Evolutionary conservation across 2,329 filamentous ascomycete species (phyloP).

Genomic region (Metarhizium humberi): DNA sequence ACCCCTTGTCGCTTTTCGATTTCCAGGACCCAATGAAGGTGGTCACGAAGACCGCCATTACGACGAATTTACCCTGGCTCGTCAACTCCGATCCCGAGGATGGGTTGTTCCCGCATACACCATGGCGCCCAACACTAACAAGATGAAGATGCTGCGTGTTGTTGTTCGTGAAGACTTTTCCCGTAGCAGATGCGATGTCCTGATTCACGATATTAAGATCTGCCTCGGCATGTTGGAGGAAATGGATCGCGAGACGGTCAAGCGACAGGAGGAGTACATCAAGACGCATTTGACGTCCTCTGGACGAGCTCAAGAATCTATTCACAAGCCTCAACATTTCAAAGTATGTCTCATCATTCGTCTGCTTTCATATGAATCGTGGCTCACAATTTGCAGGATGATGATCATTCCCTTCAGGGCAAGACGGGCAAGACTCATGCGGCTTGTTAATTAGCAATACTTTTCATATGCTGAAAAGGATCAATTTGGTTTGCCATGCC

Average conservation of each 20-base stretch:
- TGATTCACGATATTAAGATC: constrained; percentile 71
- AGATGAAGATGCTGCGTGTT: constrained; percentile 83
- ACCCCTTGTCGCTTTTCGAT: constrained; percentile 82
- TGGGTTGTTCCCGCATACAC: constrained; percentile 97
- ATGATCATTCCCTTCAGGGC: constrained; percentile 80
- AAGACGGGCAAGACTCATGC: constrained; percentile 87
- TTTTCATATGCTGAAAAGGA: constrained; percentile 2
- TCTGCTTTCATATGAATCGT: not conserved
- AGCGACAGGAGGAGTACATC: constrained; percentile 60
- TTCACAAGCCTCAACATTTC: constrained; percentile 29
- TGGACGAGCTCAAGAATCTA: constrained; percentile 44
- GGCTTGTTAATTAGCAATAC: constrained; percentile 51
- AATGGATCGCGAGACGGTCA: constrained; percentile 64
- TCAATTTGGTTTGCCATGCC: not conserved
- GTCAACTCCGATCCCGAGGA: constrained; percentile 74
- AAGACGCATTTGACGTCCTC: constrained; percentile 43
- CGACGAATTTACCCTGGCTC: constrained; percentile 72
- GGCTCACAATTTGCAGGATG: constrained; percentile 38
- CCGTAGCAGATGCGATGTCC: constrained; percentile 66
- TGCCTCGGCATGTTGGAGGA: constrained; percentile 61
- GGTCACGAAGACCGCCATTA: constrained; percentile 46
- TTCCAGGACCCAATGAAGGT: constrained; percentile 46
- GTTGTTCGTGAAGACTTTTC: constrained; percentile 92
- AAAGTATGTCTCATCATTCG: constrained; percentile 27
- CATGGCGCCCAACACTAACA: constrained; percentile 81